Percentiles rank a stretch among this genome's conserved stretches.
These are phyloP conservation scores for Solanum hybrid DNA, from an alignment of 305 asterid species.

Conservation along the genomic window DNA sequence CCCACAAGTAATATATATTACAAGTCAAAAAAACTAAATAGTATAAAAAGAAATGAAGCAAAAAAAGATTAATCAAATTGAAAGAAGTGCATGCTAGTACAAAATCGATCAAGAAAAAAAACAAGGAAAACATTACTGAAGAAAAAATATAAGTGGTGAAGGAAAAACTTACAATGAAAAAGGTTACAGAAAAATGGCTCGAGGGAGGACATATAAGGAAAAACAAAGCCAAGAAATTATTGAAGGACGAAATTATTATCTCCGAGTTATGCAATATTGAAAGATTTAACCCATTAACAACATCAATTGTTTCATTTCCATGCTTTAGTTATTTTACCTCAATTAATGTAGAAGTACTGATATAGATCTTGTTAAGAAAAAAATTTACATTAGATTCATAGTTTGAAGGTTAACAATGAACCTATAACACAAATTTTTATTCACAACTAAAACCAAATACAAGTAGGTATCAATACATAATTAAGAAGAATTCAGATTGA, in stretches of 20 bases:
- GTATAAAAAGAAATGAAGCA: neutral
- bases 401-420: neutral
- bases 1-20: neutral
- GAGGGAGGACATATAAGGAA: neutral
- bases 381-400: neutral
- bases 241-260: neutral
- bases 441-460: neutral
- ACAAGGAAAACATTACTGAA: neutral
- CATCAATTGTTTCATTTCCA: neutral
- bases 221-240: neutral
- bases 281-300: neutral
- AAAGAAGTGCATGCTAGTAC: neutral
- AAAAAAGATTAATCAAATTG: neutral
- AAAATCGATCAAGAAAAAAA: neutral
- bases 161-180: neutral
- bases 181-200: neutral
- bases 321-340: neutral
- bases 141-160: neutral
- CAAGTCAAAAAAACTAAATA: neutral
- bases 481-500: neutral
- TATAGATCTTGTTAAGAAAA: neutral
- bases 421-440: neutral
- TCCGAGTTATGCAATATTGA: neutral
- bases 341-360: neutral
- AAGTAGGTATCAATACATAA: neutral